Conservation (phyloP, 1,284 basidiomycete genomes). For the Pseudozyma tsukubaensis region DNA sequence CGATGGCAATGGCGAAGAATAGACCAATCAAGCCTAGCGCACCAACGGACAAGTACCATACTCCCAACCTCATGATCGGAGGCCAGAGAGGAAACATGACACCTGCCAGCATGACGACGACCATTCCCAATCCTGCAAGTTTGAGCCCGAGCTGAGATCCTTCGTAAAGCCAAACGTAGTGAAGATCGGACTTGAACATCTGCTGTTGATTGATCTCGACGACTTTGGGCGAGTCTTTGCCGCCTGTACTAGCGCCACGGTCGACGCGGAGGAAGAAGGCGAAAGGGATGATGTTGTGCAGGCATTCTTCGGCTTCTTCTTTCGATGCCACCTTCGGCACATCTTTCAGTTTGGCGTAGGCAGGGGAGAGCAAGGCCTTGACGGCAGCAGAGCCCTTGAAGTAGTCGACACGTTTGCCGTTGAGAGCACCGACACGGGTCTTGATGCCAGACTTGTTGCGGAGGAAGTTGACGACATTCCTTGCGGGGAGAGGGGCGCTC, state of each 20-base stretch:
- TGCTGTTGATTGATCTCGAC: constrained; percentile 81
- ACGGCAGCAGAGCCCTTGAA: constrained; percentile 83
- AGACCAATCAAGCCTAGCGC: constrained; percentile 88
- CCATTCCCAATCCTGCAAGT: constrained; percentile 91
- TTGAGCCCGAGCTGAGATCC: constrained; percentile 93
- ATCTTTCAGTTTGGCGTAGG: constrained; percentile 87
- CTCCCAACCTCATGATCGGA: constrained; percentile 88
- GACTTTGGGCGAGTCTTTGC: constrained; percentile 51
- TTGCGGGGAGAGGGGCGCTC: constrained; percentile 53
- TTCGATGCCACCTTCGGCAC: constrained; percentile 74
- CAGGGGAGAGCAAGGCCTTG: constrained; percentile 89
- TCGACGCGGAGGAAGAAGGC: constrained; percentile 69
- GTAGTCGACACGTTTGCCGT: constrained; percentile 95
- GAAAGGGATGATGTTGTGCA: constrained; percentile 80
- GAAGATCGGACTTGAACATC: constrained; percentile 71
- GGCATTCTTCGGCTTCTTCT: constrained; percentile 78
- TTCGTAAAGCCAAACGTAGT: constrained; percentile 96
- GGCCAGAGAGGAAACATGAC: constrained; percentile 99
- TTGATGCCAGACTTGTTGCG: constrained; percentile 79
- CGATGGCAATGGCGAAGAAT: constrained; percentile 90
- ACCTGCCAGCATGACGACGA: constrained; percentile 90
- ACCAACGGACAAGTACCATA: constrained; percentile 92
- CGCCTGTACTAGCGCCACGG: constrained; percentile 73
- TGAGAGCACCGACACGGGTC: constrained; percentile 86
- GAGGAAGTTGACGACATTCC: constrained; percentile 64